phyloP scores from a whole-genome alignment of 1,284 basidiomycete species.

The Gomphus bonarii region DNA sequence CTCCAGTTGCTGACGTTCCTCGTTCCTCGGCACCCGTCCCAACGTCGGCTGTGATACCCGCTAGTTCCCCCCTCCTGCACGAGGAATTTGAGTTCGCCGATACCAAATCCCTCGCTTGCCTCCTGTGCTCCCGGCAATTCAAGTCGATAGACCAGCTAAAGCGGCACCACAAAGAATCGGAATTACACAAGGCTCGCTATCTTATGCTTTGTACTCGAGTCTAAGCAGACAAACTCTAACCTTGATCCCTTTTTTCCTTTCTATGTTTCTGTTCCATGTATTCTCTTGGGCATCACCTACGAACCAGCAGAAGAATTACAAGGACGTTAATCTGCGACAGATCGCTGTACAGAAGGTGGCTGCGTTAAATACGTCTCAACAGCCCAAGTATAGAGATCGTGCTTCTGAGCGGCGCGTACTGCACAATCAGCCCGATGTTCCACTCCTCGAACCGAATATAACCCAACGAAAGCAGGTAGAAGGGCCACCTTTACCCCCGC shows the following conservation, averaged over 20 bases:
- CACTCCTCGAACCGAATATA: conserved; percentile 41
- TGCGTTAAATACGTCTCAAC: conserved; percentile 23
- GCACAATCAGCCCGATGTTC: conserved; percentile 84
- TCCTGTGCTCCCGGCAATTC: conserved; percentile 88
- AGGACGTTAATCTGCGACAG: conserved; percentile 58
- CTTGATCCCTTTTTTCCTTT: conserved; percentile 5
- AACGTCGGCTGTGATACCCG: conserved; percentile 19
- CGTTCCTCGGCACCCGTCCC: conserved; percentile 13
- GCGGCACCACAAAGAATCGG: conserved; percentile 84
- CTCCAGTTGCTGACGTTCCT: conserved; percentile 16
- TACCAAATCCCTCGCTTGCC: conserved; percentile 59
- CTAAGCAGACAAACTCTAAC: conserved; percentile 18
- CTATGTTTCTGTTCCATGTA: conserved; percentile 14
- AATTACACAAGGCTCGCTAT: conserved; percentile 78
- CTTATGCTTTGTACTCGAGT: conserved; percentile 20
- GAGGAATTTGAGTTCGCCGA: conserved; percentile 73
- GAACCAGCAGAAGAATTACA: conserved; percentile 64
- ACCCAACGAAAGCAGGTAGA: conserved; percentile 35
- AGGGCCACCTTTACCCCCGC: conserved; percentile 49
- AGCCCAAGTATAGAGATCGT: conserved; percentile 82
- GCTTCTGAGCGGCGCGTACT: conserved; percentile 81
- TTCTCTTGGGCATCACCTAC: conserved; percentile 11
- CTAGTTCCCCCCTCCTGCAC: conserved; percentile 32
- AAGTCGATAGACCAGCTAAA: conserved; percentile 75
- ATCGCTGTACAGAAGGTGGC: conserved; percentile 63